These are phyloP conservation scores for Ogataea henricii DNA, from an alignment of 805 yeast species.

Conservation along the genomic window DNA sequence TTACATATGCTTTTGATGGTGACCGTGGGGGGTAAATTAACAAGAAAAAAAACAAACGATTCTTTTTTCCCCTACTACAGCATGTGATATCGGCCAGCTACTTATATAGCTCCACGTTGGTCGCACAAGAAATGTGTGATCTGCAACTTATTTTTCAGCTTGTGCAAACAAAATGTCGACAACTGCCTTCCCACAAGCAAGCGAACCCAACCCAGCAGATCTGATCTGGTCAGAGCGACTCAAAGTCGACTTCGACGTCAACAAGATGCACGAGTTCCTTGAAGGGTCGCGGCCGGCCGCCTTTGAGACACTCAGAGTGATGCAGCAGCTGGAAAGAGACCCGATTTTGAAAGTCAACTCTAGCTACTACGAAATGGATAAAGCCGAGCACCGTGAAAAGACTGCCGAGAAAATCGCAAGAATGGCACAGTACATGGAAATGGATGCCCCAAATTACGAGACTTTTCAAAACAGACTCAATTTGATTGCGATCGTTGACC, in stretches of 20 bases:
- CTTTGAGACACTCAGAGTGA: conserved; percentile 46
- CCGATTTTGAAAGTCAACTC: conserved; percentile 60
- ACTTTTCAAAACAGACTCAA: conserved; percentile 61
- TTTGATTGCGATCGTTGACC: conserved; percentile 67
- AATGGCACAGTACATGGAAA: conserved; percentile 59
- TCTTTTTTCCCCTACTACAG: conserved; percentile 3
- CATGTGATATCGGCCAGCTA: conserved; percentile 9
- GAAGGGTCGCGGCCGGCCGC: conserved; percentile 53
- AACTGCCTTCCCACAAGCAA: conserved; percentile 28
- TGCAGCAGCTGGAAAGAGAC: conserved; percentile 65
- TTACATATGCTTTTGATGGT: background rate
- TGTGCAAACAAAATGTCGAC: conserved; percentile 32
- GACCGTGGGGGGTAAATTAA: conserved; percentile 7
- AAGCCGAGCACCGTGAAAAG: conserved; percentile 56
- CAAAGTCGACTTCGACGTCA: conserved; percentile 42
- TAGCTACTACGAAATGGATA: conserved; percentile 57
- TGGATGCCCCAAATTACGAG: conserved; percentile 39
- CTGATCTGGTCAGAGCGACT: conserved; percentile 48
- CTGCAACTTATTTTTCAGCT: no score
- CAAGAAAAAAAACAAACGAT: background rate
- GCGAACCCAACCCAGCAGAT: conserved; percentile 39
- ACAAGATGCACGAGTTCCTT: conserved; percentile 54
- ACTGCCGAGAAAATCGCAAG: conserved; percentile 65
- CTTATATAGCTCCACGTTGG: background rate
- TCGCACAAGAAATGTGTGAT: background rate